These are phyloP conservation scores for Suillus weaverae DNA, from an alignment of 768 basidiomycete genomes.

Conservation along the genomic window DNA sequence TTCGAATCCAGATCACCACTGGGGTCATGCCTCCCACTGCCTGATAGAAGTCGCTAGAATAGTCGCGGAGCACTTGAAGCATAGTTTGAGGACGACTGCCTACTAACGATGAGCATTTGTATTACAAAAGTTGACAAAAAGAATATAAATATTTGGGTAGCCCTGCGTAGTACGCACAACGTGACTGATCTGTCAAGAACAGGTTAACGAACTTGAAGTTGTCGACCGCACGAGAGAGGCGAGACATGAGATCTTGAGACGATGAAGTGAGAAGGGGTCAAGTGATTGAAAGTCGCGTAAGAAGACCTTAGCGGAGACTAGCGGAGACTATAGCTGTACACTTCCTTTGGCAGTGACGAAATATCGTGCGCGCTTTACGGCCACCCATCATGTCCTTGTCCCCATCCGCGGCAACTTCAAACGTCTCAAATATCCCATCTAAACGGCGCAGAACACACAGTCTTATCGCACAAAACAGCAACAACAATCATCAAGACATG, in stretches of 20 bases:
- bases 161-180: neutral
- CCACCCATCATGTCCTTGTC: slow-evolving; percentile 61
- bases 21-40: neutral
- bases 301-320: neutral
- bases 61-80: neutral
- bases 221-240: neutral
- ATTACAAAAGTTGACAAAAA: neutral
- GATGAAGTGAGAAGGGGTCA: slow-evolving; percentile 7
- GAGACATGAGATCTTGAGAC: neutral
- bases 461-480: slow-evolving; percentile 16
- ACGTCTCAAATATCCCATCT: slow-evolving; percentile 51
- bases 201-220: neutral
- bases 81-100: neutral
- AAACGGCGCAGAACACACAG: slow-evolving; percentile 59
- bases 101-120: neutral
- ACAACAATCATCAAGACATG: slow-evolving; percentile 22
- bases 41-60: neutral
- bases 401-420: slow-evolving; percentile 57
- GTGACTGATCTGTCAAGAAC: neutral
- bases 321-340: slow-evolving; percentile 13
- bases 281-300: slow-evolving; percentile 11
- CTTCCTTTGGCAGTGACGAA: slow-evolving; percentile 15
- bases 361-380: slow-evolving; percentile 11
- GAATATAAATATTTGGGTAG: neutral
- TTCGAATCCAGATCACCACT: neutral